Evolutionary conservation across 768 basidiomycete genomes (phyloP).

Genomic region (Russula foetens): DNA sequence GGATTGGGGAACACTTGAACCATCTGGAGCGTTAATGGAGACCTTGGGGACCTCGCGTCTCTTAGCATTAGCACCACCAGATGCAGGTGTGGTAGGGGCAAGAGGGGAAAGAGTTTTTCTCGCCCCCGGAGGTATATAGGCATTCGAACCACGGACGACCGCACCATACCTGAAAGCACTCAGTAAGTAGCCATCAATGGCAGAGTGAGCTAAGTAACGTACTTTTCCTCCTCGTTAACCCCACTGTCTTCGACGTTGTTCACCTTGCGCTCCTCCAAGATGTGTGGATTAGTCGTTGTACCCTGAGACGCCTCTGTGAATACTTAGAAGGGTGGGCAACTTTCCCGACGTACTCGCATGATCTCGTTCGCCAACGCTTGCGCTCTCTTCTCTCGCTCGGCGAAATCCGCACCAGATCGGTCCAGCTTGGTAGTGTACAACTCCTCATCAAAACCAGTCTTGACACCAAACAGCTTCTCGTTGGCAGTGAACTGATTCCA

Average conservation of each 20-base stretch:
- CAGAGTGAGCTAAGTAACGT: conserved; percentile 22
- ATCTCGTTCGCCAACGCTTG: conserved; percentile 89
- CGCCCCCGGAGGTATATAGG: conserved; percentile 92
- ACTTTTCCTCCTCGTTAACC: conserved; percentile 96
- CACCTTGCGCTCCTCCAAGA: conserved; percentile 80
- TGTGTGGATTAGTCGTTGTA: conserved; percentile 65
- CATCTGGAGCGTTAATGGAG: conserved; percentile 73
- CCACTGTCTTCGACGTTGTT: conserved; percentile 50
- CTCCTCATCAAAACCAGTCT: conserved; percentile 87
- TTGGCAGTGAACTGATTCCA: conserved; percentile 97
- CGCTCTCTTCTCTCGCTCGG: conserved; percentile 82
- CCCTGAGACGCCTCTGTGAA: conserved; percentile 33
- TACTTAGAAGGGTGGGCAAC: not conserved
- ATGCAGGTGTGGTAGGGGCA: conserved; percentile 23
- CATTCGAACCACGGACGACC: conserved; percentile 79
- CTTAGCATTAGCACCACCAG: conserved; percentile 24
- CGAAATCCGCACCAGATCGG: conserved; percentile 73
- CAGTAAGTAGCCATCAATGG: conserved; percentile 23
- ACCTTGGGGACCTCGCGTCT: conserved; percentile 59
- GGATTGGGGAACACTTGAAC: conserved; percentile 36
- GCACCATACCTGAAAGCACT: conserved; percentile 67
- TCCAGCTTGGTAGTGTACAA: conserved; percentile 92
- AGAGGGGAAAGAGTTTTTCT: conserved; percentile 38
- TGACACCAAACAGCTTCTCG: conserved; percentile 88
- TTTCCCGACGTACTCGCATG: conserved; percentile 50